Base-by-base conservation (phyloP, 2,329 filamentous ascomycete species). In the Penicillium sp. region DNA sequence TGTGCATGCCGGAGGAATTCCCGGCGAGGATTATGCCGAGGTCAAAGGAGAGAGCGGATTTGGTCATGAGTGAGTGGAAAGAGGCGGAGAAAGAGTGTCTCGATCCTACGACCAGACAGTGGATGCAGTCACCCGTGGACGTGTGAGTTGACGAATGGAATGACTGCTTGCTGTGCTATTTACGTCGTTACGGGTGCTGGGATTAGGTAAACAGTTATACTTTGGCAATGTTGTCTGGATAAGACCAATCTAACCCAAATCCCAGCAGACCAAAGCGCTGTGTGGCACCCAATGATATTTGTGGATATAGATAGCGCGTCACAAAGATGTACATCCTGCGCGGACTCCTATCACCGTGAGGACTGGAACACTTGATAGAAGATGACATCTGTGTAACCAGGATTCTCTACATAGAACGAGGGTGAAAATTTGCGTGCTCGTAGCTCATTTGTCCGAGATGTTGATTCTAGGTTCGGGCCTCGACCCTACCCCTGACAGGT, bases 1-100 rank as follows among this genome's bases (percentile, higher is more conserved):
- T 77, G 3, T 76, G 73, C 59, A 75, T 76, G 75, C 76, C 77
- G 0, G 74, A 74, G 53, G 67, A 71, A 53, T 78, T 69, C 37
- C 63, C 57, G 12, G 73, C 69, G 1, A 65, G 49, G 5, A 77
- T 78, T 41, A 71, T 60, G 5, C 70, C 75, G 0, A 62, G 76
- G 6, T 69, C 67, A 4, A 58, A 66, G 53, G 63, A 62, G 25
- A 63, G 68, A 44, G 71, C 69, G 12, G 66, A 69, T 26, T 37
- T 59, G 49, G 53, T 63, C 2, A 17, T 35, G 9, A 31, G 31
- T 11, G 59, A 60, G 40, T 63, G 61, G 61, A 42, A 41, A 16
- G 28, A 58, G 19, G 55, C 59, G 1, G 44, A 61, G 38, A 30
- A 17, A 28, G 38, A 44, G 16, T 47, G 43, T 40, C 51, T 63